Percentiles rank a stretch among this genome's conserved stretches.
These are phyloP conservation scores for Aspergillus piperis DNA, from an alignment of 2,329 filamentous ascomycete species.

Conservation along the genomic window DNA sequence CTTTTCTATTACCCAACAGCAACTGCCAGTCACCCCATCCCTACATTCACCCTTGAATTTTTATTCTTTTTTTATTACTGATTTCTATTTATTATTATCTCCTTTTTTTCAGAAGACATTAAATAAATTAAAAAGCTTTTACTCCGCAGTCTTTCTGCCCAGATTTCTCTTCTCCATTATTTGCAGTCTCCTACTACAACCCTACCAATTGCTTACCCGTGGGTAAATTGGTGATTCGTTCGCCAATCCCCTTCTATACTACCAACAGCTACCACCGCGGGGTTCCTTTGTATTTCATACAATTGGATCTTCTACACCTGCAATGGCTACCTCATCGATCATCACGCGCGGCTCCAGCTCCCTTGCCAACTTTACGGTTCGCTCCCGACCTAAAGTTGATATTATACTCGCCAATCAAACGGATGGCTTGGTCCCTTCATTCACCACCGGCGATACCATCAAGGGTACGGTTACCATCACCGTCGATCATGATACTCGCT, in stretches of 20 bases:
- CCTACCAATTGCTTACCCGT: neutral
- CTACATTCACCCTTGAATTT: conserved; percentile 13
- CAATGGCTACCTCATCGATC: conserved; percentile 27
- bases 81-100: neutral
- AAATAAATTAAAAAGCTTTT: neutral
- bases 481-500: conserved; percentile 54
- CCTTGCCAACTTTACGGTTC: conserved; percentile 31
- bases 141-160: neutral
- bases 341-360: conserved; percentile 29
- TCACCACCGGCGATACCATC: conserved; percentile 60
- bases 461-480: conserved; percentile 56
- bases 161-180: neutral
- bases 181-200: neutral
- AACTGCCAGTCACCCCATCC: conserved; percentile 19
- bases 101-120: neutral
- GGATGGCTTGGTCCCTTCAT: conserved; percentile 47
- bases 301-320: neutral
- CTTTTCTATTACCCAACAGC: conserved; percentile 21
- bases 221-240: neutral
- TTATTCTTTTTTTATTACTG: conserved; percentile 4
- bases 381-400: conserved; percentile 32
- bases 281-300: conserved; percentile 4
- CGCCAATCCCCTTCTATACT: neutral
- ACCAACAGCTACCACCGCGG: neutral
- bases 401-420: conserved; percentile 34